These are phyloP conservation scores for Eurotiales sp. DNA, from an alignment of 2,329 filamentous ascomycete genomes.

Conservation along the genomic window DNA sequence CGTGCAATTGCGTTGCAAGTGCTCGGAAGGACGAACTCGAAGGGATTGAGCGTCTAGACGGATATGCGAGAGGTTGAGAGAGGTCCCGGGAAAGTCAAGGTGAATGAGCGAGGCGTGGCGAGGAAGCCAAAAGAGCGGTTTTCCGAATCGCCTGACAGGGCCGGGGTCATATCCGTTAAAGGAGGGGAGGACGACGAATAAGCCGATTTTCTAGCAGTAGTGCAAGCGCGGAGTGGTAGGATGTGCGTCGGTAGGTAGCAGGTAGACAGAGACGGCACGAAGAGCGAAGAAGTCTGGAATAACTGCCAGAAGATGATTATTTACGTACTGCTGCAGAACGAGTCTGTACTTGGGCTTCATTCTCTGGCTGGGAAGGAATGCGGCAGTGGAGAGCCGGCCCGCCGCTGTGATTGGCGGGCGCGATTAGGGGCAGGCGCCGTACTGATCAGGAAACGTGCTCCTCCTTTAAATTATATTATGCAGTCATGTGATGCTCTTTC, in stretches of 20 bases:
- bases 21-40: too few relatives aligned
- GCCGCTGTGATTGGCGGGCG: neutral
- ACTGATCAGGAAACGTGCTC: slow-evolving; percentile 1
- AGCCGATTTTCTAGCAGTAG: neutral
- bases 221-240: too few relatives aligned
- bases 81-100: too few relatives aligned
- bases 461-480: neutral
- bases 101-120: too few relatives aligned
- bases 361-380: neutral
- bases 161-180: slow-evolving; percentile 1
- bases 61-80: too few relatives aligned
- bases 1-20: neutral
- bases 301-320: neutral
- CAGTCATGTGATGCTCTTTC: neutral
- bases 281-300: neutral
- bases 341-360: neutral
- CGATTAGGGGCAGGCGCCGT: neutral
- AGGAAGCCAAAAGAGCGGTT: slow-evolving; percentile 3
- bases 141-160: neutral
- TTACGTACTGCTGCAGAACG: too few relatives aligned
- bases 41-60: too few relatives aligned
- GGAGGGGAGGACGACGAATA: neutral
- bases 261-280: too few relatives aligned
- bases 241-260: too few relatives aligned
- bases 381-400: neutral